Base-by-base conservation (phyloP, 2,329 filamentous ascomycete species). In the Bertia moriformis region DNA sequence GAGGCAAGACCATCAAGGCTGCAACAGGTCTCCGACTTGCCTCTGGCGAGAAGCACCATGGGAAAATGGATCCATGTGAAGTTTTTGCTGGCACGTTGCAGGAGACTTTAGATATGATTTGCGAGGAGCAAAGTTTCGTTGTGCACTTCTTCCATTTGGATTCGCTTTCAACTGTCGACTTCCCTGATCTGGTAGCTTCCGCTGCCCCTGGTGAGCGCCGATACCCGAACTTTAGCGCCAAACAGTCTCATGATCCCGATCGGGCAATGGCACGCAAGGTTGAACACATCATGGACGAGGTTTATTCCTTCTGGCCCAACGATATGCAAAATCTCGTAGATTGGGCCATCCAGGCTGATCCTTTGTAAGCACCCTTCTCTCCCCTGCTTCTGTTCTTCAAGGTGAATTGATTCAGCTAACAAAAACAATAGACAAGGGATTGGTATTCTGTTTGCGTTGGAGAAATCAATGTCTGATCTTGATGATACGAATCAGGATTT, bases 401-500 rank as follows among this genome's bases (percentile, higher is more conserved):
- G 18, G 40, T 48, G 41, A 50, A 30, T 20, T 32, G 4, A 37
- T 39, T 24, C 5, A 39, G 48, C 51, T 45, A 54, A 41, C 32
- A 37, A 12, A 19, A 19, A 24, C 39, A n/a, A 36, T 43, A 72
- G 68, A 46, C 78, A 84, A 65, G 77, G 74, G 33, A 71, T 83
- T 33, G 79, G 79, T 19, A 67, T 83, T 33, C 58, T 83, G 38
- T 70, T 67, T 44, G 68, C 72, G 14, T 62, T 84, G 39, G 74
- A 79, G 51, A 66, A 67, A 40, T 74, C 74, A 41, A 59, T 78
- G 37, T 57, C 67, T 35, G 70, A 73, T 27, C 65, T 80, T 38
- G 75, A 79, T 50, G 78, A 83, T 43, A 79, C 74, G 1, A 80
- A 74, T 44, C 79, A 84, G 53, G 78, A 83, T 46, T 84, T 76